Evolutionary conservation across 2,329 filamentous ascomycete genomes (phyloP).

Genomic region (Hypoxylon sp.): DNA sequence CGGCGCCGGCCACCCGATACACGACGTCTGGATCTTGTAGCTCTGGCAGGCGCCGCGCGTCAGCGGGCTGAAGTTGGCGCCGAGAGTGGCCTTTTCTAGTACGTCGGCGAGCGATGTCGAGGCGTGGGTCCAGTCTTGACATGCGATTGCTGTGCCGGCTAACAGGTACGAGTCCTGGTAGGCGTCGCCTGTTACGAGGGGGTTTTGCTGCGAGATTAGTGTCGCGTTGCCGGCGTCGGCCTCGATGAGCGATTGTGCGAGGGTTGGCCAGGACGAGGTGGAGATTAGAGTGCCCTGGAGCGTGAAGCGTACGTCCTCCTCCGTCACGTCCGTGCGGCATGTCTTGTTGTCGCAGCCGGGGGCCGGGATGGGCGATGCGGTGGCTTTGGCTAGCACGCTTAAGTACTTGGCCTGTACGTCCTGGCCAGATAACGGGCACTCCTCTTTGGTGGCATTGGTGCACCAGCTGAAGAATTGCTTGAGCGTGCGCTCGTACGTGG

Average conservation of each 20-base stretch:
- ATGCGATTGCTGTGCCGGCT: slow-evolving; percentile 54
- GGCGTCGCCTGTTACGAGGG: slow-evolving; percentile 44
- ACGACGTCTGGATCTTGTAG: slow-evolving; percentile 54
- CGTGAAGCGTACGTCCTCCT: slow-evolving; percentile 54
- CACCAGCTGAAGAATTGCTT: slow-evolving; percentile 57
- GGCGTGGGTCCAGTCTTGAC: slow-evolving; percentile 55
- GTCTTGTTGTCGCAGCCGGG: slow-evolving; percentile 51
- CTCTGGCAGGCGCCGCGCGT: slow-evolving; percentile 53
- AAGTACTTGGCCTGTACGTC: slow-evolving; percentile 47
- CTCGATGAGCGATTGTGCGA: slow-evolving; percentile 44
- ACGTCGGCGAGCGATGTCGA: slow-evolving; percentile 47
- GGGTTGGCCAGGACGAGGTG: slow-evolving; percentile 42
- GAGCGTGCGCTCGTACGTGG: slow-evolving; percentile 55
- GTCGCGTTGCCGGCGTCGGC: slow-evolving; percentile 56
- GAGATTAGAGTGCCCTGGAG: slow-evolving; percentile 51
- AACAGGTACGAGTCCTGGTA: slow-evolving; percentile 47
- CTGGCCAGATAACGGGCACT: slow-evolving; percentile 52
- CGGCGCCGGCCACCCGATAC: slow-evolving; percentile 57
- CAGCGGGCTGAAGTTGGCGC: slow-evolving; percentile 53
- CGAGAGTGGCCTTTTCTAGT: slow-evolving; percentile 49
- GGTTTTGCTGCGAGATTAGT: slow-evolving; percentile 50
- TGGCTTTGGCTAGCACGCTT: slow-evolving; percentile 51
- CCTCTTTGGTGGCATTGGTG: slow-evolving; percentile 38
- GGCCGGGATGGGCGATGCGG: slow-evolving; percentile 53
- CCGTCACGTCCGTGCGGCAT: slow-evolving; percentile 49